Base-by-base conservation (phyloP, 2,329 filamentous ascomycete genomes). In the Didymosphaeria variabile region DNA sequence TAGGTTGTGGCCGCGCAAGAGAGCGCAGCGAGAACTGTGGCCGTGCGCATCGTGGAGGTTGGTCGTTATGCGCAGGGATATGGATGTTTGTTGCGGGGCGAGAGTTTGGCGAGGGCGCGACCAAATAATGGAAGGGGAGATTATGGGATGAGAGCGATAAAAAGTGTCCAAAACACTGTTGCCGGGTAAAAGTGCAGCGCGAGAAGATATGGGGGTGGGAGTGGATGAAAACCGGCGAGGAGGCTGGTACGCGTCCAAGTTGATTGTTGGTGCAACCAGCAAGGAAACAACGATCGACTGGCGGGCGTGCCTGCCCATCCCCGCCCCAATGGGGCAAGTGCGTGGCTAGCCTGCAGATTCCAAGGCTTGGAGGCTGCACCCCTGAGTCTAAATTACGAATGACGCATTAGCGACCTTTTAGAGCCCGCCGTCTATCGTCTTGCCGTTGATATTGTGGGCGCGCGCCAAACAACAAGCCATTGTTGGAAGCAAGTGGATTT, bases 11-110 rank as follows among this genome's bases (percentile, higher is more conserved):
- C 66, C n/a, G 73, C 68, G 57, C 71, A 60, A 58, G 71, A 67
- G 56, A 76, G 67, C 36, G 72, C 69, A 61, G 65, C 68, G 60
- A 75, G 40, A 56, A 77, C 60, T 63, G 60, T 65, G 58, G 69
- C 62, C 62, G 69, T 51, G 60, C 70, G 73, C 74, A 77, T 77
- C 10, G 60, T 72, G 65, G 57, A 49, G 44, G 58, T 47, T 49
- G 57, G 49, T 55, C 60, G 61, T 50, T 55, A 44, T 15, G 59
- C 47, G 45, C 57, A 53, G 57, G 49, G 47, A 45, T 55, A 59
- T 51, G 19, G 58, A 57, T 46, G 19, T 31, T 26, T 32, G 51
- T 38, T 42, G 36, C 26, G 52, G 38, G 52, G 36, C 23, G 52
- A 26, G 26, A 8, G 5, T 13, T 19, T 10, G 19, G 23, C 31